phyloP scores from a whole-genome alignment of 75 land plant genomes.

The Larix kaempferi region DNA sequence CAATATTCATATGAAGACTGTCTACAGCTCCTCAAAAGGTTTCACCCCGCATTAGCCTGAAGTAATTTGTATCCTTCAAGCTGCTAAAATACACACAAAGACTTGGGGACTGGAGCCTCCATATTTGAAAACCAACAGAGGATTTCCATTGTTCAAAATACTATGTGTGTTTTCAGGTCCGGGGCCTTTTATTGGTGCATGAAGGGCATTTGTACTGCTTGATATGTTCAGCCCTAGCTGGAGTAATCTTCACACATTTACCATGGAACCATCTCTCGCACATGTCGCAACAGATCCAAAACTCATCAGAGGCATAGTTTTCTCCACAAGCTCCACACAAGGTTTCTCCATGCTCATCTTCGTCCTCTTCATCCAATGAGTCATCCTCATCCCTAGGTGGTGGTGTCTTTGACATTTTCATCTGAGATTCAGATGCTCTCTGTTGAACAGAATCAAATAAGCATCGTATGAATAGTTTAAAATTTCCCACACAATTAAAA shows the following conservation, averaged over 20 bases:
- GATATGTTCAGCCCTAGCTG: slow-evolving; percentile 55
- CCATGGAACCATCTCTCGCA: slow-evolving; percentile 66
- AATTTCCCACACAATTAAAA: not conserved
- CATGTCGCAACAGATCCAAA: slow-evolving; percentile 61
- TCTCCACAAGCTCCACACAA: slow-evolving; percentile 58
- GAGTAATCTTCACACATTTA: slow-evolving; percentile 56
- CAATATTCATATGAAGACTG: slow-evolving; percentile 4
- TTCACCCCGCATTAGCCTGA: not conserved
- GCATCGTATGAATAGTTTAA: not conserved
- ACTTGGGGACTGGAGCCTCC: slow-evolving; percentile 2
- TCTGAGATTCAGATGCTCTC: slow-evolving; percentile 15
- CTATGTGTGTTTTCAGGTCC: not conserved
- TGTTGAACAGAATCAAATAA: slow-evolving; percentile 9
- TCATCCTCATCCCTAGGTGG: slow-evolving; percentile 34
- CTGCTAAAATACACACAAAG: slow-evolving; percentile 3
- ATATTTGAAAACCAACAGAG: slow-evolving; percentile 4
- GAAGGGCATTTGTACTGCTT: slow-evolving; percentile 63
- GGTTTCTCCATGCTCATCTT: slow-evolving; percentile 59
- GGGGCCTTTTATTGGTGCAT: slow-evolving; percentile 32
- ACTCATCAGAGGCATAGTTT: slow-evolving; percentile 47
- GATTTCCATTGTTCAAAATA: not conserved
- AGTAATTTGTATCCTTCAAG: not conserved
- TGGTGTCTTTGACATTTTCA: slow-evolving; percentile 14
- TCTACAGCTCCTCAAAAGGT: not conserved
- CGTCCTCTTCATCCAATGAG: slow-evolving; percentile 38